Percentiles rank a stretch among this genome's conserved stretches.
Evolutionary conservation across 2,329 filamentous ascomycete genomes (phyloP).

Genomic region (Uncinocarpus reesii): DNA sequence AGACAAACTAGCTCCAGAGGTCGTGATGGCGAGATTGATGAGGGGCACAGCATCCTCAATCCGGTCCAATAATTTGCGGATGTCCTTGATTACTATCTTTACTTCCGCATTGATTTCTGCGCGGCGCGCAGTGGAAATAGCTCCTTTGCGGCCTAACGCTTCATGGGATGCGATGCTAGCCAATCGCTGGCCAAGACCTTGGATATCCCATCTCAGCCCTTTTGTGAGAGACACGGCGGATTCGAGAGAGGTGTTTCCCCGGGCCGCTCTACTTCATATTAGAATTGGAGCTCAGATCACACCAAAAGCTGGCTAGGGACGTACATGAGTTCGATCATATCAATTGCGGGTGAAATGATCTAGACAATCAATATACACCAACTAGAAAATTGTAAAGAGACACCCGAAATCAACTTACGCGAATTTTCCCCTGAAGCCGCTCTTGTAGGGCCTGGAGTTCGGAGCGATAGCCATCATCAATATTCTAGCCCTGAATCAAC

Average conservation of each 20-base stretch:
- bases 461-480: constrained; percentile 59
- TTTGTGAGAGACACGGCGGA: constrained; percentile 76
- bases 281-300: constrained; percentile 12
- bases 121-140: constrained; percentile 35
- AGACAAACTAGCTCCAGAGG: constrained; percentile 78
- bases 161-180: constrained; percentile 57
- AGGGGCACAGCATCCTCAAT: constrained; percentile 89
- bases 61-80: constrained; percentile 60
- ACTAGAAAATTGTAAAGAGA: not conserved
- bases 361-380: constrained; percentile 24
- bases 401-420: constrained; percentile 40
- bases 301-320: constrained; percentile 19
- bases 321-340: constrained; percentile 82
- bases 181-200: constrained; percentile 64
- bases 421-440: constrained; percentile 74
- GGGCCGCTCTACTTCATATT: constrained; percentile 45
- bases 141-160: constrained; percentile 28
- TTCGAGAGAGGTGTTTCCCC: constrained; percentile 71
- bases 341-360: constrained; percentile 82
- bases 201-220: constrained; percentile 71
- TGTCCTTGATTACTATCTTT: constrained; percentile 59
- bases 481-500: constrained; percentile 47
- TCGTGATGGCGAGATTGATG: constrained; percentile 86
- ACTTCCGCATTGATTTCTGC: constrained; percentile 55
- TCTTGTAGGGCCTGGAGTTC: constrained; percentile 64